Percentiles rank a stretch among this genome's conserved stretches.
Evolutionary conservation across 805 yeast genomes (phyloP).

Genomic region (Saccharomyces kudriavzevii): DNA sequence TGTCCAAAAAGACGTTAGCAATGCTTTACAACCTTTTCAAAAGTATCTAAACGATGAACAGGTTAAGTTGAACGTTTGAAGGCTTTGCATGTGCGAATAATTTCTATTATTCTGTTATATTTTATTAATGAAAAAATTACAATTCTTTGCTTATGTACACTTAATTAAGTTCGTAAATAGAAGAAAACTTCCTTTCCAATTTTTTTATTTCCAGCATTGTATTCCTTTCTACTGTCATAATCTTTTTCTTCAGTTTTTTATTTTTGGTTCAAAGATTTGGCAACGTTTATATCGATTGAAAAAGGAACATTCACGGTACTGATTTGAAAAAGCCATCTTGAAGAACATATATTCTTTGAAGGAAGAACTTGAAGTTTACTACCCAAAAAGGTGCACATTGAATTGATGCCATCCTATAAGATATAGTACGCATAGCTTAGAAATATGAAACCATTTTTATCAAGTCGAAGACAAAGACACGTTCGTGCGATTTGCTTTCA

Average conservation of each 20-base stretch:
- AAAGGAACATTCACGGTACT: neutral
- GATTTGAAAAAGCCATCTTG: neutral
- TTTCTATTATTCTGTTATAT: neutral
- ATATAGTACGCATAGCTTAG: neutral
- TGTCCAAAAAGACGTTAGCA: constrained; percentile 71
- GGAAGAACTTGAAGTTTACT: neutral
- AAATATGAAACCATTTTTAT: constrained; percentile 10
- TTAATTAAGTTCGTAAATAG: neutral
- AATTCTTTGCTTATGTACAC: neutral
- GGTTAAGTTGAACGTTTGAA: constrained; percentile 72
- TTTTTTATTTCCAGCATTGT: neutral
- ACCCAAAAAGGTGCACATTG: neutral
- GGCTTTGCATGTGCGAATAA: neutral
- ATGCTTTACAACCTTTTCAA: constrained; percentile 67
- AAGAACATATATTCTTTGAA: neutral
- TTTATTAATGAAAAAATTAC: neutral
- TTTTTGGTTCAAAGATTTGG: neutral
- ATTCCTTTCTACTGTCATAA: neutral
- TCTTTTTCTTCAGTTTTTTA: neutral
- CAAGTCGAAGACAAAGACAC: constrained; percentile 22
- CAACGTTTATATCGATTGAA: neutral
- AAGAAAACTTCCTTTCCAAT: neutral
- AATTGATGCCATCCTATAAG: neutral
- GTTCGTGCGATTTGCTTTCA: constrained; percentile 17
- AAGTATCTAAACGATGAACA: constrained; percentile 52